Evolutionary conservation across 148 eudicot genomes (phyloP).

Genomic region (Cornus controversa): DNA sequence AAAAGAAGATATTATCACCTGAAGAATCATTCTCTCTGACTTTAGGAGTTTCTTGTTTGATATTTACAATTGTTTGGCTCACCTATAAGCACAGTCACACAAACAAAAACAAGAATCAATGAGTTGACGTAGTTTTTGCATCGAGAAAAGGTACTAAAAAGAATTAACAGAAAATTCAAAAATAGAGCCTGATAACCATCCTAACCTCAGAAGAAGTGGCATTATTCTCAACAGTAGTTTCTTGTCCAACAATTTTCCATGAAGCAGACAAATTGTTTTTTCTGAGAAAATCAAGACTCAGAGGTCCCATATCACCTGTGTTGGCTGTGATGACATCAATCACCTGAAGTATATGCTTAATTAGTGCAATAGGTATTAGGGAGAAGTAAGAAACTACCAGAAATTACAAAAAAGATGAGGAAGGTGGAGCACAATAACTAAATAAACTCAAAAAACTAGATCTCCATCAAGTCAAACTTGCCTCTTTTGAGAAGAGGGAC

Average conservation of each 20-base stretch:
- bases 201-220: conserved; percentile 35
- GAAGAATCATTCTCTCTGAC: conserved; percentile 41
- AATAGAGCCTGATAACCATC: not conserved
- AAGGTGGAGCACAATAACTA: not conserved
- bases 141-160: not conserved
- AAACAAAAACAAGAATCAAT: conserved; percentile 13
- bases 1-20: conserved; percentile 32
- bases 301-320: conserved; percentile 63
- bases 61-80: conserved; percentile 29
- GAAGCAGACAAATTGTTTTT: conserved; percentile 62
- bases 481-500: conserved; percentile 64
- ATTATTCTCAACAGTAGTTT: conserved; percentile 25
- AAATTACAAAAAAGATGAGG: not conserved
- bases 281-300: conserved; percentile 60
- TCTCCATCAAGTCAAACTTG: conserved; percentile 18
- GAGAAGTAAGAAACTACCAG: not conserved
- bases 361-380: not conserved
- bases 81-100: conserved; percentile 32
- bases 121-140: not conserved
- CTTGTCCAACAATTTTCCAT: conserved; percentile 56
- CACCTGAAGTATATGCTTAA: conserved; percentile 39
- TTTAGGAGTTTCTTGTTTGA: conserved; percentile 41
- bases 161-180: not conserved
- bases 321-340: conserved; percentile 55
- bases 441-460: not conserved